Evolutionary conservation across 2,329 filamentous ascomycete species (phyloP).

Genomic region (Lasiodiplodia sp.): DNA sequence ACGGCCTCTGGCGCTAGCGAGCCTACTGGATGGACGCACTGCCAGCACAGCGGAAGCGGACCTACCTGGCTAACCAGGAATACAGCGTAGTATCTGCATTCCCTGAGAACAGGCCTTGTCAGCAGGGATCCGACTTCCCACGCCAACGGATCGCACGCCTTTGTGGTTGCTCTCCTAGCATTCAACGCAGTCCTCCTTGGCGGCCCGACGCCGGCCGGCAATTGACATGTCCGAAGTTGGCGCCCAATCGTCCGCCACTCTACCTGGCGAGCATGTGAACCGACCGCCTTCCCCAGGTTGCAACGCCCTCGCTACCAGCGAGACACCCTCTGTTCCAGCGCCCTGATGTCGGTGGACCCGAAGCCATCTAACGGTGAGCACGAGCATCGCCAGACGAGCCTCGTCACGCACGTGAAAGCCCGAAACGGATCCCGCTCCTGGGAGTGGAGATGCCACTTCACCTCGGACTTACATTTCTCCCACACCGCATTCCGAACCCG

Average conservation of each 20-base stretch:
- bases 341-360: neutral
- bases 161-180: neutral
- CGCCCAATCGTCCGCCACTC: neutral
- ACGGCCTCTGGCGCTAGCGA: conserved; percentile 1
- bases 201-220: neutral
- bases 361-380: neutral
- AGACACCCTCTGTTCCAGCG: neutral
- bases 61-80: neutral
- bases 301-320: conserved; percentile 12
- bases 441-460: neutral
- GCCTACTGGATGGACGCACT: conserved; percentile 4
- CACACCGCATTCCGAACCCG: neutral
- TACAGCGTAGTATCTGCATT: neutral
- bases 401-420: conserved; percentile 5
- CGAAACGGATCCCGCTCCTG: neutral
- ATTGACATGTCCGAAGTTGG: neutral
- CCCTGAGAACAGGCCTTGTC: neutral
- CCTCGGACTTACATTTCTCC: conserved; percentile 10
- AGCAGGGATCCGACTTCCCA: neutral
- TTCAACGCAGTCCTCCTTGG: neutral
- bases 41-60: conserved; percentile 16
- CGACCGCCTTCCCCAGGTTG: neutral
- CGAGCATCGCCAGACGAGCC: neutral
- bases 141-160: neutral
- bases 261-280: conserved; percentile 2